phyloP scores from a whole-genome alignment of 2,329 filamentous ascomycete genomes.

The Madurella mycetomatis region DNA sequence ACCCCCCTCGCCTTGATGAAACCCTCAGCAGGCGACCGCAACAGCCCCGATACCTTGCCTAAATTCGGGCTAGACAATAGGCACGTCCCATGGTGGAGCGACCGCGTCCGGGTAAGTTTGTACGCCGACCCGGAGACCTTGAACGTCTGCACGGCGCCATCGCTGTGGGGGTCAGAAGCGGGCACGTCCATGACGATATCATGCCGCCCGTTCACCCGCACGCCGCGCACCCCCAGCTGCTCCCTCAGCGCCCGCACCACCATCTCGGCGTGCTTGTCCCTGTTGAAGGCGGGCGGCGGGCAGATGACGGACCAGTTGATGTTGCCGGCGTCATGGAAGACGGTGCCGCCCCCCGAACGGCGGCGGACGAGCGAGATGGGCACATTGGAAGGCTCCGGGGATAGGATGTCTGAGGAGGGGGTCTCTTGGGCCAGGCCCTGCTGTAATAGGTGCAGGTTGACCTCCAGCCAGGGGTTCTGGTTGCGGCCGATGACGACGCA shows the following conservation, averaged over 20 bases:
- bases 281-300: conserved; percentile 69
- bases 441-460: conserved; percentile 63
- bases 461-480: conserved; percentile 95
- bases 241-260: conserved; percentile 73
- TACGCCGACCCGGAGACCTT: conserved; percentile 70
- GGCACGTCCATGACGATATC: conserved; percentile 69
- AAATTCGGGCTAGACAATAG: conserved; percentile 75
- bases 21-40: conserved; percentile 72
- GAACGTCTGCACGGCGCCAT: neutral
- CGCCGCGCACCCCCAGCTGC: conserved; percentile 45
- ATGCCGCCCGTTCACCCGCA: conserved; percentile 81
- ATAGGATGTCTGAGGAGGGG: neutral
- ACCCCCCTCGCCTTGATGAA: conserved; percentile 81
- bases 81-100: conserved; percentile 91
- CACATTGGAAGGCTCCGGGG: neutral
- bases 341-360: conserved; percentile 82
- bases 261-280: conserved; percentile 88
- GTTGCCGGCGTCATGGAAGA: conserved; percentile 91
- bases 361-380: conserved; percentile 66
- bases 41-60: conserved; percentile 59
- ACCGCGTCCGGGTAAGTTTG: conserved; percentile 76
- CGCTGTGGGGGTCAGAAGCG: neutral
- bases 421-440: conserved; percentile 23
- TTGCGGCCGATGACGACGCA: conserved; percentile 91
- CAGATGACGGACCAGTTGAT: conserved; percentile 93